Evolutionary conservation across 2,329 filamentous ascomycete genomes (phyloP), one percentile per base, ranked within the genome.

Genomic region (Penicillium sp.): DNA sequence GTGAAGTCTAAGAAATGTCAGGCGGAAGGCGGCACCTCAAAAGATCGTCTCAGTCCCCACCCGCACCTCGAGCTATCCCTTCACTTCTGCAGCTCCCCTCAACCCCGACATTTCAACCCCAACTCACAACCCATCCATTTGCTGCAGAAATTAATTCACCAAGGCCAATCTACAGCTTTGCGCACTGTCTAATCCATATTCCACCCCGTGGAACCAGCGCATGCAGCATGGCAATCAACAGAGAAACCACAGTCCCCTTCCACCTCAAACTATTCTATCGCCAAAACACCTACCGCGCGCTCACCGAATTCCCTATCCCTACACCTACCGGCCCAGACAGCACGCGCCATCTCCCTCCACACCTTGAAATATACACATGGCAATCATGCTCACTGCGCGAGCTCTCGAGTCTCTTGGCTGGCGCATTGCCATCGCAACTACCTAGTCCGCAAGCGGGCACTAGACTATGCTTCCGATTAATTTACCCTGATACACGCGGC

Each of bases 321-420:
- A 65, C 61, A 1, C 58, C 66, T 6, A 64, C 56, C 20, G 68
- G 66, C 70, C 73, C 82, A 61, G 71, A 83, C 38, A 91, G 94
- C 72, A 71, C 83, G 63, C 68, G 83, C 20, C 64, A 77, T 55
- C 80, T 89, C 21, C 84, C 87, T 51, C 77, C 86, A 7, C 83
- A 88, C 69, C 79, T 96, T 24, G 82, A 89, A 60, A 86, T 97
- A 65, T 92, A 97, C 79, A 92, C 91, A 57, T 96, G 91, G 89
- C 82, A 85, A 56, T 85, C 83, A 65, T 93, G 89, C 75, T 91
- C 89, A 2, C 81, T 97, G 23, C 80, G 82, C 62, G 91, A 97
- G 72, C 84, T 97, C 35, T 86, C 88, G 21, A 84, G 89, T 56
- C 86, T 93, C 54, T 82, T 97, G 56, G 83, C 85, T 26, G 83